Conservation (phyloP, 495 filamentous ascomycete genomes). For the Rhypophila decipiens region DNA sequence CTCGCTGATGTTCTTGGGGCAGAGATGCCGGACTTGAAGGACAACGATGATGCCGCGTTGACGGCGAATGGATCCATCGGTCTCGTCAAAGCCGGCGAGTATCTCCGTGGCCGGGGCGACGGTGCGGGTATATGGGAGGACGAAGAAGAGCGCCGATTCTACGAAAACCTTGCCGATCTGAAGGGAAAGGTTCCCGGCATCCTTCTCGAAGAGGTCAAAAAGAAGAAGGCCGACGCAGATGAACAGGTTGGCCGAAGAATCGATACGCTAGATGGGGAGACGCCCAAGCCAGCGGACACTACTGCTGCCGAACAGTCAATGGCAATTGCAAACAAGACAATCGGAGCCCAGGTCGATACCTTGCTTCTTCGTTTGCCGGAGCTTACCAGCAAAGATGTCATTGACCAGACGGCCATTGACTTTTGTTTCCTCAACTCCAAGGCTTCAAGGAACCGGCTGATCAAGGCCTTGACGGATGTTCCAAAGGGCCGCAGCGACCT, state of each 20-base stretch:
- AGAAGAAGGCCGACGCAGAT: slow-evolving; percentile 75
- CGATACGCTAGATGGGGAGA: slow-evolving; percentile 44
- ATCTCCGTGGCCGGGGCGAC: slow-evolving; percentile 80
- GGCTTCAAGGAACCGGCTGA: slow-evolving; percentile 85
- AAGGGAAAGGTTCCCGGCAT: slow-evolving; percentile 94
- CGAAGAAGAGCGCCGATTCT: slow-evolving; percentile 94
- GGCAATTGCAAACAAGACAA: slow-evolving; percentile 94
- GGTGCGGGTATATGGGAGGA: slow-evolving; percentile 99
- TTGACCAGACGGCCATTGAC: slow-evolving; percentile 87
- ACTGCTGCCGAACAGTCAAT: slow-evolving; percentile 75
- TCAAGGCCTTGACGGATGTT: slow-evolving; percentile 90
- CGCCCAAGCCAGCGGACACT: slow-evolving; percentile 42
- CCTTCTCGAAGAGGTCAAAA: slow-evolving; percentile 87
- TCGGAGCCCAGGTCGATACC: slow-evolving; percentile 93
- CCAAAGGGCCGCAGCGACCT: slow-evolving; percentile 90
- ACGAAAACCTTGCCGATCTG: slow-evolving; percentile 91
- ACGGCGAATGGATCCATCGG: slow-evolving; percentile 72
- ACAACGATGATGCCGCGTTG: slow-evolving; percentile 63
- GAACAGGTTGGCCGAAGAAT: slow-evolving; percentile 57
- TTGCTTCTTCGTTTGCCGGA: slow-evolving; percentile 83
- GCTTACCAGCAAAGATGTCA: slow-evolving; percentile 79
- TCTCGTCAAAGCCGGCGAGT: slow-evolving; percentile 89
- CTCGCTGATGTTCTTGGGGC: slow-evolving; percentile 79
- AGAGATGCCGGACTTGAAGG: slow-evolving; percentile 93
- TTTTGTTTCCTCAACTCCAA: slow-evolving; percentile 99